Base-by-base conservation (phyloP, 2,329 filamentous ascomycete species). In the Anisogramma anomala region DNA sequence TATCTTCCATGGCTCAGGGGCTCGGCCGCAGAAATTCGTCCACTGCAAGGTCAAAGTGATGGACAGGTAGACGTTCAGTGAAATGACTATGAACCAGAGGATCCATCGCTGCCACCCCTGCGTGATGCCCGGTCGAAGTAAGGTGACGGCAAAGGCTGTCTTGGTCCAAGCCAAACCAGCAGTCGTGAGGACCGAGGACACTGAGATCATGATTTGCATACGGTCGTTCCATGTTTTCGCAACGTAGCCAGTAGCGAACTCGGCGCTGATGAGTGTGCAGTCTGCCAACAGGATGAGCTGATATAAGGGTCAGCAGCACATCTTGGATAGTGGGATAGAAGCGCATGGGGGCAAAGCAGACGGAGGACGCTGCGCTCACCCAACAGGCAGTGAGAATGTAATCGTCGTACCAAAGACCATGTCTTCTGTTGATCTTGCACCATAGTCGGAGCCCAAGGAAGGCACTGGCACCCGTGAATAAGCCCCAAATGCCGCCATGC, bases 131-230 rank as follows among this genome's bases (percentile, higher is more conserved):
- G 38, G 38, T 3, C 62, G 50, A 18, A 65, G 48, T 9, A 62
- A 36, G 5, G 60, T 62, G 8, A 61, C 56, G 2, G 51, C 60
- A 20, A 63, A 62, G 2, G 60, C 60, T 10, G 58, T 56, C 50
- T 62, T 62, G 28, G 57, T 57, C 50, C 46, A 54, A 6, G 60
- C 54, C 43, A 62, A 59, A 0, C 56, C 58, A 36, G 62, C 55
- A 15, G 60, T 44, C n/a, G 57, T 60, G 33, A 58, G 57, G 47
- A 58, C 61, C 2, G 59, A 61, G 3, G 58, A 58, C 11, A 62
- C 53, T 43, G 65, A 68, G 56, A 72, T 69, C 42, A 72, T 56
- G 48, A 71, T 70, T 50, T 67, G 65, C 68, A 71, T 71, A 39
- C 61, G 63, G 47, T 69, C 65, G 43, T 68, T 64, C 69, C 69